Evolutionary conservation across 352 stramenopile species (phyloP).

Genomic region (Albugo laibachii): DNA sequence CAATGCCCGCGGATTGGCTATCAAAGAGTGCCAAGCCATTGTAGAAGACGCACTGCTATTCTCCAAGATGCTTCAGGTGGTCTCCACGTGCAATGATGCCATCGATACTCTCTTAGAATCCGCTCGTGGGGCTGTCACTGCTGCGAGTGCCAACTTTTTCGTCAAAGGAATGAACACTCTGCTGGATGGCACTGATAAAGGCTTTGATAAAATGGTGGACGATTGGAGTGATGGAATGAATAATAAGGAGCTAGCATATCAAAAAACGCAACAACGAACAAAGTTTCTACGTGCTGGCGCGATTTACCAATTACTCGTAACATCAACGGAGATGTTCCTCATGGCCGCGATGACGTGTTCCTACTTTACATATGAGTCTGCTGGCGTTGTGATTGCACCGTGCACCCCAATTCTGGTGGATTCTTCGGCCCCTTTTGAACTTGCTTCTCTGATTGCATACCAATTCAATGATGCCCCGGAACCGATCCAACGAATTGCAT

Average conservation of each 20-base stretch:
- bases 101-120: not conserved
- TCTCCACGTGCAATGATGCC: not conserved
- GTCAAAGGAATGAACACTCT: not conserved
- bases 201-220: no score
- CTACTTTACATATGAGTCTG: no score
- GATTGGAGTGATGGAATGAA: no score
- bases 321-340: no score
- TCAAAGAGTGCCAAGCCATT: not conserved
- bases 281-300: no score
- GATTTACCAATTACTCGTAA: no score
- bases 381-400: no score
- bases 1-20: not conserved
- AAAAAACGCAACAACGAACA: no score
- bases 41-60: constrained; percentile 2
- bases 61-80: not conserved
- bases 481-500: constrained; percentile 3
- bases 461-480: not conserved
- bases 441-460: constrained; percentile 4
- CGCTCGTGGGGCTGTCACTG: not conserved
- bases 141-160: constrained; percentile 5
- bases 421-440: constrained; percentile 1
- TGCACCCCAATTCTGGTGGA: constrained; percentile 3
- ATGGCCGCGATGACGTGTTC: no score
- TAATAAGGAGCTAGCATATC: no score
- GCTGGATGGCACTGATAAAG: no score